These are phyloP conservation scores for Gaeumannomyces tritici DNA, from an alignment of 2,329 filamentous ascomycete genomes.

Conservation along the genomic window DNA sequence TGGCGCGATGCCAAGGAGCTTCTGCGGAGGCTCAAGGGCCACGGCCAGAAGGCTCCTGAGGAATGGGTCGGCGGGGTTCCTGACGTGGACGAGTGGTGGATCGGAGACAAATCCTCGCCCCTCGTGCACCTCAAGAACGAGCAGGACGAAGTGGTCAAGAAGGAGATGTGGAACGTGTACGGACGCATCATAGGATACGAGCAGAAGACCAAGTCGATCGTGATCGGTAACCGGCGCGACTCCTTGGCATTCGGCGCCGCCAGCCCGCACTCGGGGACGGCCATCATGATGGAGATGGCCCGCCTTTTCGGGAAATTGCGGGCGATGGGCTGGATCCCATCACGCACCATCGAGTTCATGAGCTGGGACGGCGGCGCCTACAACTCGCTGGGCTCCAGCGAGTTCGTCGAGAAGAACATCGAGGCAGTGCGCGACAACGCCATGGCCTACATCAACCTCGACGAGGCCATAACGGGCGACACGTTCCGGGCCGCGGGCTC, in stretches of 20 bases:
- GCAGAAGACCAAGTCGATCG: slow-evolving; percentile 70
- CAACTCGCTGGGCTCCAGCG: slow-evolving; percentile 87
- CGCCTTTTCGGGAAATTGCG: slow-evolving; percentile 75
- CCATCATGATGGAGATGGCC: slow-evolving; percentile 81
- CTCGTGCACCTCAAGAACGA: slow-evolving; percentile 74
- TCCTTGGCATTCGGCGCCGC: slow-evolving; percentile 83
- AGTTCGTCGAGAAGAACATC: slow-evolving; percentile 82
- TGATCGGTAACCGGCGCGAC: slow-evolving; percentile 90
- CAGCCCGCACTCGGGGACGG: slow-evolving; percentile 80
- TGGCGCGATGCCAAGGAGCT: slow-evolving; percentile 83
- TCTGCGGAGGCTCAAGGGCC: slow-evolving; percentile 64
- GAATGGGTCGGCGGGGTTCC: slow-evolving; percentile 73
- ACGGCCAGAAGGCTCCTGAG: slow-evolving; percentile 58
- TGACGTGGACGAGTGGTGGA: slow-evolving; percentile 72
- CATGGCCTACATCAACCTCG: slow-evolving; percentile 86
- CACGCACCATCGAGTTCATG: slow-evolving; percentile 93
- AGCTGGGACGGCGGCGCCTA: slow-evolving; percentile 95
- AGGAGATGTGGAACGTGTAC: slow-evolving; percentile 88
- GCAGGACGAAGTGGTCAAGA: slow-evolving; percentile 73
- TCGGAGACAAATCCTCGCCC: slow-evolving; percentile 66
- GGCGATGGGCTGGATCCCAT: slow-evolving; percentile 72
- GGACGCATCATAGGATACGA: slow-evolving; percentile 79
- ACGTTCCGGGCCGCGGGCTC: slow-evolving; percentile 72
- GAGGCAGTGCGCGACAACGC: slow-evolving; percentile 63
- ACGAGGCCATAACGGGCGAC: slow-evolving; percentile 66